Evolutionary conservation across 1,284 basidiomycete species (phyloP).

Genomic region (Xerocomus cyaneibrunnescens): DNA sequence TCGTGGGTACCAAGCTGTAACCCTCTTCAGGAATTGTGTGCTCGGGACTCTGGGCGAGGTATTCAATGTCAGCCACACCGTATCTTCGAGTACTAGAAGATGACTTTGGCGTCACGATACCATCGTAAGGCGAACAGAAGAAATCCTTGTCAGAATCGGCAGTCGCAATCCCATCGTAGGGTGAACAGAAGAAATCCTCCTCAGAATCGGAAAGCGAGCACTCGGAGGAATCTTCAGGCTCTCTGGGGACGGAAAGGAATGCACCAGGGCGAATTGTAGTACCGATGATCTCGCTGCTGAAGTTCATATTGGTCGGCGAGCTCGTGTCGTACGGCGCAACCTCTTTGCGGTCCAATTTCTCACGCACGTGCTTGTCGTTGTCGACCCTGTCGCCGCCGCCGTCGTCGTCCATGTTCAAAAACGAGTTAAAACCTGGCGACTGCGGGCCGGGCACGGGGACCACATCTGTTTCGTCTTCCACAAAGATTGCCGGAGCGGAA

Average conservation of each 20-base stretch:
- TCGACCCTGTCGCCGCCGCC: background rate
- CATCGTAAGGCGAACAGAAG: constrained; percentile 1
- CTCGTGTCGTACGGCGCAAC: constrained; percentile 24
- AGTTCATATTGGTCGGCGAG: constrained; percentile 3
- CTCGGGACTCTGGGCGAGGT: constrained; percentile 4
- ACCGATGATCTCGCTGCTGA: constrained; percentile 21
- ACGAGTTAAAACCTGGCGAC: constrained; percentile 17
- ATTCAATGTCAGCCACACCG: constrained; percentile 15
- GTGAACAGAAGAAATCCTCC: background rate
- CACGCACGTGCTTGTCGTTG: background rate
- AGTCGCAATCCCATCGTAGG: constrained; percentile 2
- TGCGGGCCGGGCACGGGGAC: background rate
- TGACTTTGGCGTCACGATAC: background rate
- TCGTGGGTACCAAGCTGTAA: background rate
- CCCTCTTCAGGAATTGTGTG: background rate
- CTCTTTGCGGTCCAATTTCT: background rate
- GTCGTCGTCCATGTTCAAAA: constrained; percentile 16
- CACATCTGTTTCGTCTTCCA: constrained; percentile 22
- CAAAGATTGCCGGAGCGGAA: constrained; percentile 19
- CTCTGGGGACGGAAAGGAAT: constrained; percentile 15
- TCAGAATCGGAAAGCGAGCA: background rate
- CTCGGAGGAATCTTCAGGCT: background rate
- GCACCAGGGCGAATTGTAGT: constrained; percentile 7
- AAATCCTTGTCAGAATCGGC: background rate
- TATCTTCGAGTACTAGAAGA: constrained; percentile 8